Percentiles rank a stretch among this genome's conserved stretches.
Evolutionary conservation across 1,284 basidiomycete species (phyloP).

Genomic region (Phylloboletellus chloephorus): DNA sequence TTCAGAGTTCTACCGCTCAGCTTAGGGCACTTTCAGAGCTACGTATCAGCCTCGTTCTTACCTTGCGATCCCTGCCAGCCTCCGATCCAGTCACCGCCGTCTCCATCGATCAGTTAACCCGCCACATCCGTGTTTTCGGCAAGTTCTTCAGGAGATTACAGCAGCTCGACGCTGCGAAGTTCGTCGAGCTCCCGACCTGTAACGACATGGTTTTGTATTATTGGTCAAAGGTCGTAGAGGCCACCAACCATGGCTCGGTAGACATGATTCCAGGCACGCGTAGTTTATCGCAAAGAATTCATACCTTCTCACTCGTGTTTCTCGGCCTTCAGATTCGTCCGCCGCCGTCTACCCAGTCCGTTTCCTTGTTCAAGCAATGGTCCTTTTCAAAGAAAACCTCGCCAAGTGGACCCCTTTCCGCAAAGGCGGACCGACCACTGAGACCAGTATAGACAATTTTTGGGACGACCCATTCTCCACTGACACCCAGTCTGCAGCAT

Average conservation of each 20-base stretch:
- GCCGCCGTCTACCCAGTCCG: conserved; percentile 65
- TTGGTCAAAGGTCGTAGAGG: conserved; percentile 70
- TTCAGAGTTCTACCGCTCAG: conserved; percentile 52
- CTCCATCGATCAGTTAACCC: conserved; percentile 53
- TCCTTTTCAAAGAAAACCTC: conserved; percentile 81
- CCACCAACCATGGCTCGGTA: conserved; percentile 45
- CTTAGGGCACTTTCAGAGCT: conserved; percentile 50
- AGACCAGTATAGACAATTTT: conserved; percentile 43
- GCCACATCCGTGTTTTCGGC: conserved; percentile 64
- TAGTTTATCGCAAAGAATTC: not conserved
- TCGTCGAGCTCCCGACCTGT: conserved; percentile 59
- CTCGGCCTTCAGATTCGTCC: conserved; percentile 39
- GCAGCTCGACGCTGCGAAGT: conserved; percentile 52
- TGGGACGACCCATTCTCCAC: conserved; percentile 3
- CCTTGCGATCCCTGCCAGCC: conserved; percentile 26
- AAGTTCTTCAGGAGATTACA: conserved; percentile 75
- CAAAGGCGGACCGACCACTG: conserved; percentile 54
- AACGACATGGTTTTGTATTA: conserved; percentile 67
- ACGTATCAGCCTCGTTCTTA: conserved; percentile 38
- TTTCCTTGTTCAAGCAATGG: conserved; percentile 81
- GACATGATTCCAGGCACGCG: conserved; percentile 52
- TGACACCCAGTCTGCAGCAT: conserved; percentile 41
- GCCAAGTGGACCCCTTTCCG: conserved; percentile 64
- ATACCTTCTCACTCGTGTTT: not conserved
- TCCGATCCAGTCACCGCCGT: conserved; percentile 31